Percentiles rank a stretch among this genome's conserved stretches.
Conservation (phyloP, 257 asterid species). For the Parsonsia alboflavescens region DNA sequence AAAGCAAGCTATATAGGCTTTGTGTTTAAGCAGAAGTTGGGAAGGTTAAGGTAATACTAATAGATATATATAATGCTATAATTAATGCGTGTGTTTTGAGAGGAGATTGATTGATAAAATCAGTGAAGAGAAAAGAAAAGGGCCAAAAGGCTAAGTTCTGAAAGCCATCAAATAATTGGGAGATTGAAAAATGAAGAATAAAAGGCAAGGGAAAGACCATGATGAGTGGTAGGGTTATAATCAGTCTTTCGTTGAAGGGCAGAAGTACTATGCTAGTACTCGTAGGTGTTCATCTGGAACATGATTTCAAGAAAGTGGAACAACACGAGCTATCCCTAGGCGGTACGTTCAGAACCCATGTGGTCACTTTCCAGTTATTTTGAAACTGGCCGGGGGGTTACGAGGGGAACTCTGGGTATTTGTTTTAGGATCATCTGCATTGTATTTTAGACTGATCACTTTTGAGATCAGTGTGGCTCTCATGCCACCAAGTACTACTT, state of each 20-base stretch:
- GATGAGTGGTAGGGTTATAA: neutral
- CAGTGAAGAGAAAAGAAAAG: neutral
- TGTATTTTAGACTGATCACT: neutral
- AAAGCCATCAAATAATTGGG: slow-evolving; percentile 3
- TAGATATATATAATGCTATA: neutral
- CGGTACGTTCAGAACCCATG: slow-evolving; percentile 12
- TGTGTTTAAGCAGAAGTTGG: neutral
- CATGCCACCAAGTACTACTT: neutral
- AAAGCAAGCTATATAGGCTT: neutral
- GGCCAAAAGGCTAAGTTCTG: too few species aligned
- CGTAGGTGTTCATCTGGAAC: neutral
- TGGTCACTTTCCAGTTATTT: slow-evolving; percentile 5
- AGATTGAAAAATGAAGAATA: neutral
- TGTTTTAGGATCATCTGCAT: neutral
- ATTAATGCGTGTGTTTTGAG: neutral
- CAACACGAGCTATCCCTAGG: slow-evolving; percentile 9
- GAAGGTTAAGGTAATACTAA: neutral
- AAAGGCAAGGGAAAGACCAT: neutral
- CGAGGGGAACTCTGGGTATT: neutral
- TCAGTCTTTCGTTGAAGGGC: neutral
- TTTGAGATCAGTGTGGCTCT: neutral
- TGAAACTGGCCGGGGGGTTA: neutral
- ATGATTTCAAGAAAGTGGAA: slow-evolving; percentile 6
- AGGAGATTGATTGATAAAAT: neutral
- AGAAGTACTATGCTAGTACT: slow-evolving; percentile 1